Evolutionary conservation across 169 alveolate genomes (phyloP).

Genomic region (Eimeria brunetti): DNA sequence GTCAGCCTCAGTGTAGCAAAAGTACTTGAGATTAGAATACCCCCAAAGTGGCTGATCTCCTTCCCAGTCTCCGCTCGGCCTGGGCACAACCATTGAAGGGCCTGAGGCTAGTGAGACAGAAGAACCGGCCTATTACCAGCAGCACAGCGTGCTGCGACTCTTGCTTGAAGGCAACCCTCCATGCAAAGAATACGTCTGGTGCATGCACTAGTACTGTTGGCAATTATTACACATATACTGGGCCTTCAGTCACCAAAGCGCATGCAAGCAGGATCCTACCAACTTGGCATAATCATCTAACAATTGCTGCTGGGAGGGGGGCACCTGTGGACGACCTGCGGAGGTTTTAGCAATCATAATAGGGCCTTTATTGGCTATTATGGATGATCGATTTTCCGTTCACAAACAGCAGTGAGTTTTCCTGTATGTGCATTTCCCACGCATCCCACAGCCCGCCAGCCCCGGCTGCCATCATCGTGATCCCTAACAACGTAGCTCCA

Average conservation of each 20-base stretch:
- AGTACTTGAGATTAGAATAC: not conserved
- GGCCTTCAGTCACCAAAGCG: too few species aligned
- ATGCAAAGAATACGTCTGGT: too few species aligned
- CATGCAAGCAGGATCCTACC: not conserved
- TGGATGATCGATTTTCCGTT: not conserved
- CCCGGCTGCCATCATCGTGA: not conserved
- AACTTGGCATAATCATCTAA: not conserved
- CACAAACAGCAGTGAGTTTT: not conserved
- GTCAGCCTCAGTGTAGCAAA: not conserved
- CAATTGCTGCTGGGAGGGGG: not conserved
- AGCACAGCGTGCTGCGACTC: too few species aligned
- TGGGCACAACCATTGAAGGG: too few species aligned
- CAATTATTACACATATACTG: too few species aligned
- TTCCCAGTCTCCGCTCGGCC: not conserved
- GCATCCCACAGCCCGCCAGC: conserved; percentile 8
- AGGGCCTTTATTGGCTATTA: not conserved
- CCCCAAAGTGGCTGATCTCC: not conserved
- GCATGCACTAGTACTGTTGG: too few species aligned
- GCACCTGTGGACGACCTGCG: not conserved
- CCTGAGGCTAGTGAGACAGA: too few species aligned
- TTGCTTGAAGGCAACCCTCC: too few species aligned
- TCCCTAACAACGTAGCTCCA: not conserved
- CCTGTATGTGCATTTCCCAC: not conserved
- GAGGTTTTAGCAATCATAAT: not conserved
- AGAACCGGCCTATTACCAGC: too few species aligned